Base-by-base conservation (phyloP, 2,329 filamentous ascomycete species). In the Fusarium sp. region DNA sequence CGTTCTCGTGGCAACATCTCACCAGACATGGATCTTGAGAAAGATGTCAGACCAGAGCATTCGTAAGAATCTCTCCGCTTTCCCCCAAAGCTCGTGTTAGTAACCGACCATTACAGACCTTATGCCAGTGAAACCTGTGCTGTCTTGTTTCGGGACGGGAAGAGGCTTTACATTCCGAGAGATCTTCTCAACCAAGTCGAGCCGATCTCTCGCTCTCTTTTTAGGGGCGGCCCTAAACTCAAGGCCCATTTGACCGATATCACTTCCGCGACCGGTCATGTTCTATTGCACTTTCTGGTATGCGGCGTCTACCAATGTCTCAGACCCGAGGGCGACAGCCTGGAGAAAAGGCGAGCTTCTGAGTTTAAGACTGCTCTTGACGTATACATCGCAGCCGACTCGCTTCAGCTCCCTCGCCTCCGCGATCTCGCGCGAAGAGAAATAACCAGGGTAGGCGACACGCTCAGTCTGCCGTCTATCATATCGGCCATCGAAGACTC, bases 361-460 rank as follows among this genome's bases (percentile, higher is more conserved):
- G 57, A 69, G 33, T 57, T 69, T n/a, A 40, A 10, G 14, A 57
- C 31, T 20, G 66, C 66, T 4, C 36, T 66, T 27, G 27, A 20
- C 0, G 57, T 36, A 3, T 63, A 42, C 13, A 22, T 20, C 2
- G 57, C 33, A 1, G 63, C 63, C 16, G 10, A 50, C 4, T 36
- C 29, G 0, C 27, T 62, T 8, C 10, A 25, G 5, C 4, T 69
- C 4, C n/a, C 63, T 1, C 10, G 5, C 6, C 50, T 69, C 14
- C 29, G 33, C 20, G 20, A 20, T 3, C 45, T 69, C 1, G 38
- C 66, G 38, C 33, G 27, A 27, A 7, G 6, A 9, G 57, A 69
- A 35, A 40, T 66, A 1, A 3, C 35, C 14, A 40, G 52, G 10
- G 20, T 60, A 1, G 35, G 66, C 14, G 31, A 47, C 5, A 20